Evolutionary conservation across 768 basidiomycete genomes (phyloP), one percentile per base, ranked within the genome.

Genomic region (Podaxis sp.): DNA sequence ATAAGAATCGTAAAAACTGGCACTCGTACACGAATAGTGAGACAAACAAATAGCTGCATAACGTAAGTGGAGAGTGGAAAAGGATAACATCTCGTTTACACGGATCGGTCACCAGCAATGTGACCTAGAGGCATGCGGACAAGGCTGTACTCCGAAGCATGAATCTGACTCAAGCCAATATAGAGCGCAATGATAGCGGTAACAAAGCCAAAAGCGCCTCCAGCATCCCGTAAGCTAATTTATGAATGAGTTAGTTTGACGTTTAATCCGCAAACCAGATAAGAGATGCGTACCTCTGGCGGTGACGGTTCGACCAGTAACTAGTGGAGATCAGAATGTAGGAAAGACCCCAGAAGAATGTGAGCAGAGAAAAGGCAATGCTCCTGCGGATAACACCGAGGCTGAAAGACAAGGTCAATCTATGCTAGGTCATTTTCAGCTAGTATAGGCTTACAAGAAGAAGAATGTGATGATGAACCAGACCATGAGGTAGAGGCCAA

Each of bases 381-480:
- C 82, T 85, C 25, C 80, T 78, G 63, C 83, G 79, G 2, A 84
- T 70, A 2, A 81, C 71, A n/a, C 78, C 85, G 40, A 87, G 55
- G 41, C 82, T 84, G 55, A n/a, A 15, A 4, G 4, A 27, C 15
- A 12, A 3, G 43, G 46, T 59, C 54, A 59, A 27, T 37, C 40
- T 17, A 47, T 38, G 37, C 17, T 47, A 51, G 19, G 43, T 13
- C 41, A 19, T 38, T 40, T 38, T n/a, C 17, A 15, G 54, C 40
- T 17, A 38, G n/a, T 7, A 17, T 19, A 17, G 47, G 76, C 84
- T 66, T 57, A 83, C 83, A 82, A 63, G 56, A 85, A 75, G 63
- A 85, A 62, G 66, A 76, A 74, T 0, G 86, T 84, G 57, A 87
- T 61, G 54, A 85, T 69, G 68, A 81, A 81, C 86, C 86, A 87